These are phyloP conservation scores for Mycena haematopus DNA, from an alignment of 768 basidiomycete genomes.

Conservation along the genomic window DNA sequence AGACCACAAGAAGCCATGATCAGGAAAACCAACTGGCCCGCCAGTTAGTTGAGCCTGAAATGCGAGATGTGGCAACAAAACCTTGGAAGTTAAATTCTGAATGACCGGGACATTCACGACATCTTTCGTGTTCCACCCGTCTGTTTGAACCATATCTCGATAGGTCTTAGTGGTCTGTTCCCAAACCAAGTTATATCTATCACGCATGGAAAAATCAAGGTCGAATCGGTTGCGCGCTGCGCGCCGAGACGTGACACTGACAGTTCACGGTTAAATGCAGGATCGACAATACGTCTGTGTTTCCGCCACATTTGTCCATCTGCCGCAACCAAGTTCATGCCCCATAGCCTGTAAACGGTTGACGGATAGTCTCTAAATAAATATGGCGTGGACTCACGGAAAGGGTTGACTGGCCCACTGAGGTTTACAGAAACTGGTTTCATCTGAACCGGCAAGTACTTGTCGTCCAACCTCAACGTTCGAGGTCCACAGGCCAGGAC, in stretches of 20 bases:
- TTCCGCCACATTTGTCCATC: conserved; percentile 42
- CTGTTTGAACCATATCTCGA: conserved; percentile 44
- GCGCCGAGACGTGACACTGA: conserved; percentile 1
- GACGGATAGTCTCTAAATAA: too few species aligned
- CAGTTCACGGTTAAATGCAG: conserved; percentile 40
- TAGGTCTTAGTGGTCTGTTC: conserved; percentile 42
- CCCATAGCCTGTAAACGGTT: conserved; percentile 30
- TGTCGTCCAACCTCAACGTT: conserved; percentile 56
- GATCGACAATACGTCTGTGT: conserved; percentile 42
- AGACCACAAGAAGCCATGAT: conserved; percentile 55
- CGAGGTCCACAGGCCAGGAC: conserved; percentile 46
- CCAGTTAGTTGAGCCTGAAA: neutral
- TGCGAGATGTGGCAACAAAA: too few species aligned
- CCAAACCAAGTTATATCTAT: conserved; percentile 52
- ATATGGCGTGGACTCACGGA: conserved; percentile 33
- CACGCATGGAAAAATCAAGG: neutral
- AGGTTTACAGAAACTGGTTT: conserved; percentile 49
- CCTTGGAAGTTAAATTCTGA: conserved; percentile 44
- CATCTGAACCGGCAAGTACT: conserved; percentile 46
- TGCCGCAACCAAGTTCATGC: conserved; percentile 40
- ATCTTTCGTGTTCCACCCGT: conserved; percentile 42
- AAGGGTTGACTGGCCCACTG: conserved; percentile 38
- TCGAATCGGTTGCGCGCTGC: neutral
- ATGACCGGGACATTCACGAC: conserved; percentile 38
- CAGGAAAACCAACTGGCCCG: conserved; percentile 46